phyloP scores from a whole-genome alignment of 139 green algal species.

The Volvox reticuliferus region DNA sequence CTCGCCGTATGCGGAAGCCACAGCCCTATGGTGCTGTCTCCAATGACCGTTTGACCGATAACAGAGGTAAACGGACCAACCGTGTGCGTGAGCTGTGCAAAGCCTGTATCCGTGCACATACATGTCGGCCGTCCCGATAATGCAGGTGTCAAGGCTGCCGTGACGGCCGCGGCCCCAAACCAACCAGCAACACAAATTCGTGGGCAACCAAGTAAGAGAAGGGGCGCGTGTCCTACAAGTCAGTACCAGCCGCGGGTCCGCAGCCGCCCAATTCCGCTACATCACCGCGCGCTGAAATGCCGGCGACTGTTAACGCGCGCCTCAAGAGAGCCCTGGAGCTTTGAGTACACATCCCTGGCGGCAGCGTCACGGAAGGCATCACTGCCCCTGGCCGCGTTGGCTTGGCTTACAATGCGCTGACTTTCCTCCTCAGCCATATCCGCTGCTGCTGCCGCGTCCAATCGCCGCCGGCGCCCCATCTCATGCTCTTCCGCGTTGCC shows the following conservation, averaged over 20 bases:
- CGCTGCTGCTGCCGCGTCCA: conserved; percentile 59
- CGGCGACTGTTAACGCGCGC: conserved; percentile 61
- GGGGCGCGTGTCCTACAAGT: too few relatives aligned
- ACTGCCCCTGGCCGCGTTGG: conserved; percentile 41
- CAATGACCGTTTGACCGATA: too few relatives aligned
- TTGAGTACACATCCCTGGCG: conserved; percentile 60
- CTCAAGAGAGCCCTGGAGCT: conserved; percentile 53
- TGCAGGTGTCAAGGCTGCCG: too few relatives aligned
- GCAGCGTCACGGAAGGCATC: conserved; percentile 66
- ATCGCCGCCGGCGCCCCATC: conserved; percentile 61
- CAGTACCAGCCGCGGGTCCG: too few relatives aligned
- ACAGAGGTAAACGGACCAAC: too few relatives aligned
- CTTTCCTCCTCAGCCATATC: conserved; percentile 37
- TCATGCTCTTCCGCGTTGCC: conserved; percentile 85
- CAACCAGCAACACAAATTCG: neutral
- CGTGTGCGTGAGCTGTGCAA: too few relatives aligned
- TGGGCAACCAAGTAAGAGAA: too few relatives aligned
- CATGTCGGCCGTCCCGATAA: too few relatives aligned
- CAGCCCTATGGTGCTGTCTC: too few relatives aligned
- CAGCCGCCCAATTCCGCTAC: neutral
- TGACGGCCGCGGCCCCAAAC: neutral
- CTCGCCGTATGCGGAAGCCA: too few relatives aligned
- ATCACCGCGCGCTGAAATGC: conserved; percentile 58
- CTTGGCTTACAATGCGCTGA: conserved; percentile 31
- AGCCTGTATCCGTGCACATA: too few relatives aligned